phyloP scores from a whole-genome alignment of 345 rosid species.

The Arabidopsis thaliana region TAIR10.1 NC_003076.8:5562001-5562500 shows the following conservation, averaged over 20 bases:
- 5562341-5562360: constrained; percentile 97
- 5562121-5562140: constrained; percentile 97
- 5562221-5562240: constrained; percentile 66
- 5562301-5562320: constrained; percentile 93
- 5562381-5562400: constrained; percentile 92
- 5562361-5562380: constrained; percentile 93
- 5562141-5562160: constrained; percentile 89
- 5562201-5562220: constrained; percentile 85
- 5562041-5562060: constrained; percentile 90
- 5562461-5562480: constrained; percentile 60
- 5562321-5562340: constrained; percentile 69
- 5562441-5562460: constrained; percentile 74
- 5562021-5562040: constrained; percentile 97
- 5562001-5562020: constrained; percentile 94
- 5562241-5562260: constrained; percentile 62
- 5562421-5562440: constrained; percentile 90
- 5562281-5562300: constrained; percentile 86
- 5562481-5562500: constrained; percentile 68
- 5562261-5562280: constrained; percentile 65
- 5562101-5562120: constrained; percentile 88
- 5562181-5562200: constrained; percentile 91
- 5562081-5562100: constrained; percentile 93
- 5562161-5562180: constrained; percentile 90
- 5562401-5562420: constrained; percentile 96
- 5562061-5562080: constrained; percentile 91